Base-by-base conservation (phyloP, 306 rosid species). In the Lathyrus aphaca region DNA sequence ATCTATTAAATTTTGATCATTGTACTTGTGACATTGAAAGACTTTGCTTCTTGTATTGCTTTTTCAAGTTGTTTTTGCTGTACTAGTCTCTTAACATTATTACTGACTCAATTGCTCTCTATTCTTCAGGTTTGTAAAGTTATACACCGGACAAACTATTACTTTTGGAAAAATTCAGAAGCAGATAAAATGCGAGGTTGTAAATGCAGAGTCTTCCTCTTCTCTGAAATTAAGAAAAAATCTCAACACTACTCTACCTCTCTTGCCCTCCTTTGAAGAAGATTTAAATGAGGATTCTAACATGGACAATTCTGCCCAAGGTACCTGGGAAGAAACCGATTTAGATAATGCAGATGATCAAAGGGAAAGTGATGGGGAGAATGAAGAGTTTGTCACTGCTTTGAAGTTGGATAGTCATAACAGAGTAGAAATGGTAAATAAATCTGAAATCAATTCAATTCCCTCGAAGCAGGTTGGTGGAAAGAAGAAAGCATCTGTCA, bases 101-200 rank as follows among this genome's bases (percentile, higher is more conserved):
- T 64, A 66, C 25, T 38, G 49, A 38, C 8, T 64, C 30, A 40
- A 58, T 32, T 27, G n/a, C 46, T 40, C 44, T 73, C 44, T 62
- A 43, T 14, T n/a, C 53, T 81, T 66, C 80, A 94, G 96, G 79
- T 87, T 94, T 72, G 46, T 84, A 27, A 87, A 88, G 73, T 71
- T 83, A 35, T 90, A 82, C 77, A 84, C 90, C 10, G 73, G 76
- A 38, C 89, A 82, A 73, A 78, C 46, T 49, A 69, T 90, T 45
- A 51, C 74, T 23, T 88, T 85, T 82, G 98, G 97, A 13, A 90
- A 91, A 79, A 69, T 88, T 76, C 86, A 88, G 86, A 94, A 87
- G 82, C 82, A 70, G 79, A 85, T 90, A 82, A 88, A 74, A 71
- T 94, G 95, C 1, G 97, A 90, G 83, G 56, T 86, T 64, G 64